Conservation (phyloP, 768 basidiomycete genomes). For the Gymnopilus junonius region DNA sequence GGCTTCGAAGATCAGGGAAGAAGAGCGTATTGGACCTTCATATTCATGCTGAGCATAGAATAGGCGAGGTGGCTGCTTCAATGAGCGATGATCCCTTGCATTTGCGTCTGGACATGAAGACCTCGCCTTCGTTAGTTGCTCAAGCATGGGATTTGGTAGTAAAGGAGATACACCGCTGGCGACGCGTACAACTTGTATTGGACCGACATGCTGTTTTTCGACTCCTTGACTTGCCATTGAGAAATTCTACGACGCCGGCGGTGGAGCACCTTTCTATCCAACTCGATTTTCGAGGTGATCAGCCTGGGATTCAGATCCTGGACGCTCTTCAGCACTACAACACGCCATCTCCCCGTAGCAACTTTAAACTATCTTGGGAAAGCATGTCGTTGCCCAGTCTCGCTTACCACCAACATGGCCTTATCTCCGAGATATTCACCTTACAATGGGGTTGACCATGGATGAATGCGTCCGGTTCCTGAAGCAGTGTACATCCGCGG, state of each 20-base stretch:
- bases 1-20: not conserved
- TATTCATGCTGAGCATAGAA: not conserved
- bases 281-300: not conserved
- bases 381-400: not conserved
- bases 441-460: slow-evolving; percentile 5
- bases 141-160: not conserved
- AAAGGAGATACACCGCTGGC: not conserved
- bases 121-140: not conserved
- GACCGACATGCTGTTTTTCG: not conserved
- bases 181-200: not conserved
- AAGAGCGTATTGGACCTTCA: not conserved
- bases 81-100: not conserved
- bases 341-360: not conserved
- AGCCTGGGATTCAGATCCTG: not conserved
- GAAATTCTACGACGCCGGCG: not conserved
- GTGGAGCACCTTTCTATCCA: not conserved
- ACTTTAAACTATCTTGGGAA: not conserved
- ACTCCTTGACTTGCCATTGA: not conserved
- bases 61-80: not conserved
- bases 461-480: slow-evolving; percentile 1
- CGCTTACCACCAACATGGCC: not conserved
- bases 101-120: too few species aligned
- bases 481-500: not conserved
- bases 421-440: not conserved
- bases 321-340: not conserved